Conservation (phyloP, 441 rosid species). For the Euphorbia celastroides region DNA sequence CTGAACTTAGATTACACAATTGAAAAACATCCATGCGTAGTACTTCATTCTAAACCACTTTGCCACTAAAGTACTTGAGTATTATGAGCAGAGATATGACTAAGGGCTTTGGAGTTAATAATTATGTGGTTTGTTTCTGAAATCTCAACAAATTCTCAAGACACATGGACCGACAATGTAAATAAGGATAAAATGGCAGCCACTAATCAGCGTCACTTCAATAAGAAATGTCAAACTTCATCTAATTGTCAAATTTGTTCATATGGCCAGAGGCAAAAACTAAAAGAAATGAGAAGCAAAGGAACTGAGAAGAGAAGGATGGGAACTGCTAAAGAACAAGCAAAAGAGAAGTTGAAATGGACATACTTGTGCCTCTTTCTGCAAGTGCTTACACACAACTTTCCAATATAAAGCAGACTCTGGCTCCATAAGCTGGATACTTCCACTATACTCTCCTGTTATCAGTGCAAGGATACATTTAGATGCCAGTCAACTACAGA, state of each 20-base stretch:
- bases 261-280: background rate
- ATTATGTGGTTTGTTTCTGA: background rate
- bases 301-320: background rate
- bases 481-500: background rate
- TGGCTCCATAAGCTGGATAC: slow-evolving; percentile 63
- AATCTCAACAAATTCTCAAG: background rate
- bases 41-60: background rate
- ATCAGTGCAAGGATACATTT: background rate
- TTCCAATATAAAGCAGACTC: slow-evolving; percentile 89
- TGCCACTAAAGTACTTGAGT: background rate
- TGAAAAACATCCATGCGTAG: background rate
- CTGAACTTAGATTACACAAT: background rate
- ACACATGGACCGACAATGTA: background rate
- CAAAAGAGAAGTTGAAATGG: slow-evolving; percentile 3
- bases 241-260: background rate
- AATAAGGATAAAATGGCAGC: background rate
- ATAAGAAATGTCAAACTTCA: background rate
- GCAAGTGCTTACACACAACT: slow-evolving; percentile 63
- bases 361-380: slow-evolving; percentile 74
- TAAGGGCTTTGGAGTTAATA: background rate
- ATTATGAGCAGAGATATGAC: background rate
- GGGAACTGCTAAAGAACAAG: too few species aligned
- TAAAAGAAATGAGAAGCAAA: background rate
- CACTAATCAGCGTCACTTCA: background rate
- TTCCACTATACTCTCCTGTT: slow-evolving; percentile 38